Conservation (phyloP, 2,329 filamentous ascomycete genomes). For the Mycosphaerella sp. region DNA sequence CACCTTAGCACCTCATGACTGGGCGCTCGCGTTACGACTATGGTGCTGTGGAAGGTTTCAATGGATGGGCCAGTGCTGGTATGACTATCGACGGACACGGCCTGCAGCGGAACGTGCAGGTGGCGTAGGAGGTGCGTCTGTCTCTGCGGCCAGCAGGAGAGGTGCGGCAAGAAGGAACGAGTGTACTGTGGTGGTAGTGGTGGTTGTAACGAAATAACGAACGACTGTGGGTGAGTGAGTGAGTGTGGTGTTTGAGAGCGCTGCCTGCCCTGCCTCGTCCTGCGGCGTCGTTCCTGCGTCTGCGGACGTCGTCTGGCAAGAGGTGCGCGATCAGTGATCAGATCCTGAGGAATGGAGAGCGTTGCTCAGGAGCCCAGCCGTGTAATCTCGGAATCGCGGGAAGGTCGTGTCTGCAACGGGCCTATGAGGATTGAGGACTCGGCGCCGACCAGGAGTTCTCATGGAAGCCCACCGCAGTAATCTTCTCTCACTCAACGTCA, state of each 20-base stretch:
- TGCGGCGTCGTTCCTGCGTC: no score
- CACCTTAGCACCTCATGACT: background rate
- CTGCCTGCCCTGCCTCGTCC: background rate
- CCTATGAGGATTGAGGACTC: no score
- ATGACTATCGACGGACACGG: background rate
- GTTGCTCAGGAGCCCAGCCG: background rate
- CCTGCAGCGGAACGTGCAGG: conserved; percentile 4
- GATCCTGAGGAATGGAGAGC: background rate
- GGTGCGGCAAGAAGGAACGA: background rate
- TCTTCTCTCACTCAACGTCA: background rate
- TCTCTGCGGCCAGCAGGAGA: background rate
- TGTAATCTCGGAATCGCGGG: background rate
- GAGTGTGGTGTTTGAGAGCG: background rate
- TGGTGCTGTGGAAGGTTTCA: background rate
- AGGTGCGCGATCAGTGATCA: background rate
- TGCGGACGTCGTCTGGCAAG: background rate
- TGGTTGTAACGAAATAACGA: conserved; percentile 4
- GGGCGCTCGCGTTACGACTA: background rate
- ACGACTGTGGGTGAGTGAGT: conserved; percentile 10
- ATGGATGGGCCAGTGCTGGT: background rate
- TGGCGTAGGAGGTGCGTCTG: background rate
- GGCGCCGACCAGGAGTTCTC: background rate
- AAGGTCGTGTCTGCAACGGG: no score
- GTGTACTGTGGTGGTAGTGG: conserved; percentile 4
- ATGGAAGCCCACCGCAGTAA: background rate